Percentiles rank a stretch among this genome's conserved stretches.
phyloP scores from a whole-genome alignment of 2,329 filamentous ascomycete species.

The Hymenoscyphus albidus region DNA sequence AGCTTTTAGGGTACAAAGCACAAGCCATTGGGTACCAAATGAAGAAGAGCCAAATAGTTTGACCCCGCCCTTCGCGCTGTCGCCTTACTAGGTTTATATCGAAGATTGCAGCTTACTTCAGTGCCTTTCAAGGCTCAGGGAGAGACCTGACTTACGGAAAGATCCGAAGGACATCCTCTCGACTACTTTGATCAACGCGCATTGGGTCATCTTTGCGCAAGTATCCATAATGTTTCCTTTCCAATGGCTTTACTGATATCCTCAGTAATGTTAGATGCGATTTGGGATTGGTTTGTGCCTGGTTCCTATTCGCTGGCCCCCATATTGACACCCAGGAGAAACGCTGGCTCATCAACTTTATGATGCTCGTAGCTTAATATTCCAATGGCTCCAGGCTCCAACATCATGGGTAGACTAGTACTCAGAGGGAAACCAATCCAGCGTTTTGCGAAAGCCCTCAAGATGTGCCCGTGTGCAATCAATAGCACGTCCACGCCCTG shows the following conservation, averaged over 20 bases:
- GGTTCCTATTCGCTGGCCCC: slow-evolving; percentile 15
- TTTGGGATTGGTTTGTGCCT: not conserved
- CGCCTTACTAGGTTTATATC: not conserved
- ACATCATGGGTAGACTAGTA: slow-evolving; percentile 36
- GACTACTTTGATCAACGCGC: not conserved
- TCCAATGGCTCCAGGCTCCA: slow-evolving; percentile 39
- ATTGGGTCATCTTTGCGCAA: not conserved
- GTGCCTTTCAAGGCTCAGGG: not conserved
- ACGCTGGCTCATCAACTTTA: slow-evolving; percentile 37
- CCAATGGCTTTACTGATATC: not conserved
- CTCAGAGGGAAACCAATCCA: slow-evolving; percentile 46
- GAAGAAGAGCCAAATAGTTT: not conserved
- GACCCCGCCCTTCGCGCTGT: not conserved
- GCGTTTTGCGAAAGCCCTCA: slow-evolving; percentile 51
- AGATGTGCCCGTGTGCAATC: slow-evolving; percentile 45
- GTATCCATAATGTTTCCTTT: not conserved
- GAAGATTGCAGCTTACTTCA: not conserved
- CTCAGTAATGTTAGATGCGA: not conserved
- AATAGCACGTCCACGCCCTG: slow-evolving; percentile 48
- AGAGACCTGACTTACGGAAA: not conserved
- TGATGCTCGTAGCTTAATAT: slow-evolving; percentile 38
- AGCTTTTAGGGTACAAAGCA: not conserved
- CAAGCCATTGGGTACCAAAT: not conserved
- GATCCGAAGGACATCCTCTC: not conserved
- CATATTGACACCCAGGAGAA: slow-evolving; percentile 37